A percentile compares a stretch with the other conserved stretches of the same genome.
Evolutionary conservation across 2,329 filamentous ascomycete species (phyloP).

Genomic region (Celoporthe dispersa): DNA sequence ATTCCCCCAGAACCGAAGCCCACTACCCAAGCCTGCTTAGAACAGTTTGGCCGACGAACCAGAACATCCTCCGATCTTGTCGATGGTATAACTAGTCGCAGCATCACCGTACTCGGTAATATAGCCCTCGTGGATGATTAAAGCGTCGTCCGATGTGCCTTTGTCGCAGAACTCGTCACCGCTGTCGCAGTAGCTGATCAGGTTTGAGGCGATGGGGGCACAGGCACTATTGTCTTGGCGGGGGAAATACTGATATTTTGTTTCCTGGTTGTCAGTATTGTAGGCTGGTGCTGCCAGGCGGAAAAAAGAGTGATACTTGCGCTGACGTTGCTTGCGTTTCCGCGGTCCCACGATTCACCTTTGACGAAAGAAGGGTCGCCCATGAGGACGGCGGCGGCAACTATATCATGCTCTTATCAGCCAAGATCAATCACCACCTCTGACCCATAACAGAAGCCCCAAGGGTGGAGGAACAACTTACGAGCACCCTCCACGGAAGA

Average conservation of each 20-base stretch:
- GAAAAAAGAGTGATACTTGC: constrained; percentile 19
- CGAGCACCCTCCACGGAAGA: constrained; percentile 23
- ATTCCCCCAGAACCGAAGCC: not conserved
- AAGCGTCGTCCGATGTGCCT: constrained; percentile 26
- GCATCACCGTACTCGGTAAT: constrained; percentile 29
- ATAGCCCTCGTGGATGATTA: constrained; percentile 30
- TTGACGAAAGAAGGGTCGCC: constrained; percentile 41
- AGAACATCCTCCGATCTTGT: constrained; percentile 21
- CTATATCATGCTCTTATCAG: constrained; percentile 23
- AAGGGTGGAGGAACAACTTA: constrained; percentile 18
- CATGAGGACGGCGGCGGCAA: constrained; percentile 42
- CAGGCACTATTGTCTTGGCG: constrained; percentile 29
- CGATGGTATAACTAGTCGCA: constrained; percentile 28
- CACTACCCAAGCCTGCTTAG: not conserved
- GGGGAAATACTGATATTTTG: constrained; percentile 28
- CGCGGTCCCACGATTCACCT: constrained; percentile 37
- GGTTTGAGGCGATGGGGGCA: constrained; percentile 24
- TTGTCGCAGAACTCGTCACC: constrained; percentile 33
- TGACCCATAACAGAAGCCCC: not conserved
- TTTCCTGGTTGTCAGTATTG: not conserved
- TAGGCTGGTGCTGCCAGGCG: too few relatives aligned
- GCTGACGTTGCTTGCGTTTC: constrained; percentile 38
- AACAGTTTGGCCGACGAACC: not conserved
- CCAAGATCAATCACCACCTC: too few relatives aligned
- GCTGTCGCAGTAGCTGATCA: constrained; percentile 32